These are phyloP conservation scores for Phoma herbarum DNA, from an alignment of 2,329 filamentous ascomycete genomes.

Conservation along the genomic window DNA sequence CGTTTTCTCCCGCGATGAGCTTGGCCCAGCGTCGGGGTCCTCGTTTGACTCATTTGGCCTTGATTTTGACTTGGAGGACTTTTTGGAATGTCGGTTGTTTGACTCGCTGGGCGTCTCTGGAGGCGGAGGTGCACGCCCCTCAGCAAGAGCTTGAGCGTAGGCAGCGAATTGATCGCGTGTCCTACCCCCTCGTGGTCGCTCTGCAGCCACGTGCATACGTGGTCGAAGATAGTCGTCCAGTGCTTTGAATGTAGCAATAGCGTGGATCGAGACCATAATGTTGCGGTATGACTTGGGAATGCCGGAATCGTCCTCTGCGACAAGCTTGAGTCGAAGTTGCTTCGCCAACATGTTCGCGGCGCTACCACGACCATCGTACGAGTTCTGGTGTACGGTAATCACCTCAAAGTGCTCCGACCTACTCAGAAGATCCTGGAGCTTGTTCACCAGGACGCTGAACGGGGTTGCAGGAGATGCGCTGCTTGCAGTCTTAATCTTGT, in stretches of 20 bases:
- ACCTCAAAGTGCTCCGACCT: slow-evolving; percentile 98
- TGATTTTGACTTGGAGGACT: slow-evolving; percentile 43
- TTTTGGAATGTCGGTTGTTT: slow-evolving; percentile 43
- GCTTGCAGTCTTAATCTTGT: slow-evolving; percentile 70
- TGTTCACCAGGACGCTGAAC: slow-evolving; percentile 90
- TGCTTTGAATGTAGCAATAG: slow-evolving; percentile 96
- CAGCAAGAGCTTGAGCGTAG: slow-evolving; percentile 75
- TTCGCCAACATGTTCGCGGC: slow-evolving; percentile 96
- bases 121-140: slow-evolving; percentile 49
- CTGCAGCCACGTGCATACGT: slow-evolving; percentile 80
- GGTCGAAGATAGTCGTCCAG: slow-evolving; percentile 95
- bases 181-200: slow-evolving; percentile 72
- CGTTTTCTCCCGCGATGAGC: slow-evolving; percentile 66
- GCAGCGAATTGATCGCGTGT: slow-evolving; percentile 73
- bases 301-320: slow-evolving; percentile 88
- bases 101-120: slow-evolving; percentile 47
- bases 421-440: slow-evolving; percentile 94
- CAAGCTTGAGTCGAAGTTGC: slow-evolving; percentile 86
- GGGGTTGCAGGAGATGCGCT: slow-evolving; percentile 78
- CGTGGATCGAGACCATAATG: slow-evolving; percentile 98
- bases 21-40: slow-evolving; percentile 56
- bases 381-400: slow-evolving; percentile 91
- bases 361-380: slow-evolving; percentile 88
- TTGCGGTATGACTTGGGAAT: slow-evolving; percentile 88
- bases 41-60: slow-evolving; percentile 53